Evolutionary conservation across 2,329 filamentous ascomycete species (phyloP).

Genomic region (Phialophora chinensis): DNA sequence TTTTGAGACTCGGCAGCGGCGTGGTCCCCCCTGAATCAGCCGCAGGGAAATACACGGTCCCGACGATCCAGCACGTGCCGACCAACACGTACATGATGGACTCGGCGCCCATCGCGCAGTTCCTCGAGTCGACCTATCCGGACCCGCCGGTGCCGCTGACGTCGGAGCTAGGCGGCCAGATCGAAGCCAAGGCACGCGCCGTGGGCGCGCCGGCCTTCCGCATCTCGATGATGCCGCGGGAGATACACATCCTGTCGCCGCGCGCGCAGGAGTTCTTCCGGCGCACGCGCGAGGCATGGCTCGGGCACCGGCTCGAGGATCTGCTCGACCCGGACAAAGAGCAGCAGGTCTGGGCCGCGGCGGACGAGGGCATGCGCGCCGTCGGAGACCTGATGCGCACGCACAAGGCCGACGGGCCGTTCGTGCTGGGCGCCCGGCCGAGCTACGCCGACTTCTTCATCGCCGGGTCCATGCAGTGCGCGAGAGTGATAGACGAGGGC

Average conservation of each 20-base stretch:
- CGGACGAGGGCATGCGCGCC: constrained; percentile 40
- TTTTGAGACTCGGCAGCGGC: constrained; percentile 35
- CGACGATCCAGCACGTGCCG: constrained; percentile 50
- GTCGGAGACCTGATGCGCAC: constrained; percentile 46
- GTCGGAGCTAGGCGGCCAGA: constrained; percentile 46
- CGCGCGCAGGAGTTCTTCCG: constrained; percentile 49
- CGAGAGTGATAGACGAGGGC: constrained; percentile 44
- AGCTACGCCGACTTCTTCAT: constrained; percentile 51
- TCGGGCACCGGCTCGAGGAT: constrained; percentile 48
- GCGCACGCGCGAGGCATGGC: constrained; percentile 46
- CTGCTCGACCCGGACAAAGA: constrained; percentile 43
- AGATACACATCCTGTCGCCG: constrained; percentile 47
- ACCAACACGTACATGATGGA: constrained; percentile 51
- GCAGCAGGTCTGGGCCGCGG: constrained; percentile 41
- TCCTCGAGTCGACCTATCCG: constrained; percentile 51
- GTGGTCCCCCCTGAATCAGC: constrained; percentile 39
- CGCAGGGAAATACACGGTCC: constrained; percentile 49
- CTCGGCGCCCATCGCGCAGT: constrained; percentile 48
- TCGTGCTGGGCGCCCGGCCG: constrained; percentile 48
- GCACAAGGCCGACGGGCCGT: constrained; percentile 47
- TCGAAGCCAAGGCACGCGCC: constrained; percentile 44
- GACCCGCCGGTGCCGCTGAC: constrained; percentile 44
- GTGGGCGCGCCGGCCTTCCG: constrained; percentile 42
- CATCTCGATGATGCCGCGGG: constrained; percentile 47
- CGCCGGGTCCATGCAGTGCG: constrained; percentile 46